Evolutionary conservation across 1,284 basidiomycete genomes (phyloP).

Genomic region (Melampsora occidentalis): DNA sequence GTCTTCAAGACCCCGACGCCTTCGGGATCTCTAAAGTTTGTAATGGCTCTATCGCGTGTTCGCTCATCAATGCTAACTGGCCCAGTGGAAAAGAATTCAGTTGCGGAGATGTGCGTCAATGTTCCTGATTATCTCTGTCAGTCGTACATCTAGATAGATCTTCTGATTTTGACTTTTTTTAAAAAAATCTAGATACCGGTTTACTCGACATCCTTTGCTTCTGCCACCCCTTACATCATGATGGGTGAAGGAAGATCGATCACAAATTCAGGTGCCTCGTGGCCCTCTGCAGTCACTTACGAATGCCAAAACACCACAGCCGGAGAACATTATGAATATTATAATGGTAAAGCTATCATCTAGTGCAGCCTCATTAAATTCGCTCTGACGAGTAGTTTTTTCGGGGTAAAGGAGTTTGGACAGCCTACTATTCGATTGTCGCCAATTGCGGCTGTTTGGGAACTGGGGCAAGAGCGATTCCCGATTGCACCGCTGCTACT

Average conservation of each 20-base stretch:
- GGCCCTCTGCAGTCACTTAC: background rate
- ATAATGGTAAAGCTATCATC: background rate
- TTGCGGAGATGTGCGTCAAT: background rate
- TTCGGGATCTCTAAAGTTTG: background rate
- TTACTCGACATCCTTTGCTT: background rate
- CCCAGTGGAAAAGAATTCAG: background rate
- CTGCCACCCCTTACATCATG: background rate
- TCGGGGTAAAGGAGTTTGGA: background rate
- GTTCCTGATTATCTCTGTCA: background rate
- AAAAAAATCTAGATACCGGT: background rate
- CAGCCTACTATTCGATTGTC: background rate
- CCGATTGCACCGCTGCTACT: background rate
- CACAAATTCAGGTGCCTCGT: background rate
- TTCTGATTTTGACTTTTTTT: background rate
- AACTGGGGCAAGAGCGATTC: background rate
- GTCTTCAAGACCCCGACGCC: background rate
- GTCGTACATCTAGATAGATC: background rate
- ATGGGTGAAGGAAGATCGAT: background rate
- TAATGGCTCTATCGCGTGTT: background rate
- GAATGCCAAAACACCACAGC: background rate
- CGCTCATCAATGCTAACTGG: background rate
- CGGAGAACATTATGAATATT: background rate
- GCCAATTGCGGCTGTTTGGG: background rate
- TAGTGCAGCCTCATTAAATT: background rate
- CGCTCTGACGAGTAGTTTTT: background rate